Conservation (phyloP, 1,139 yeast species). For the Suhomyces bribrorum region DNA sequence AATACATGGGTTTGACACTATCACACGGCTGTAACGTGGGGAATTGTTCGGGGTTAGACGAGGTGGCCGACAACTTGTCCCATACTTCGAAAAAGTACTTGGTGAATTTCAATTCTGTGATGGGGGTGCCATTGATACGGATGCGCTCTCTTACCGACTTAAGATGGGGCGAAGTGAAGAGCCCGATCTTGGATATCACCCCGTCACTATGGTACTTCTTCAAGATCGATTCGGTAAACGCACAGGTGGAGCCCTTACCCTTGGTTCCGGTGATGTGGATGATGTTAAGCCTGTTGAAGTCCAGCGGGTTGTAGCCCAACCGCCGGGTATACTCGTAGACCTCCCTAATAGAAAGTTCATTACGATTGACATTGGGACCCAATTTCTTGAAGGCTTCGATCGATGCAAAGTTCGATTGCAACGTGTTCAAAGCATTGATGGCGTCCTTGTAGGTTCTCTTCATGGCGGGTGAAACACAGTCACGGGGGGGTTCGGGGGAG, state of each 20-base stretch:
- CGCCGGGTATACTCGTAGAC: conserved; percentile 91
- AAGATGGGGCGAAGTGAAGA: conserved; percentile 94
- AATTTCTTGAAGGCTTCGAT: conserved; percentile 78
- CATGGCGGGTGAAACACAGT: conserved; percentile 6
- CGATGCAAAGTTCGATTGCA: conserved; percentile 90
- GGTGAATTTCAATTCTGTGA: conserved; percentile 76
- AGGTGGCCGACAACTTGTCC: conserved; percentile 69
- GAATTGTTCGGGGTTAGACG: conserved; percentile 56
- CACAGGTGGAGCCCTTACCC: conserved; percentile 98
- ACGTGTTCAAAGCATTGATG: conserved; percentile 74
- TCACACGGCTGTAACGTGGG: conserved; percentile 69
- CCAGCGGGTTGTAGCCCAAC: conserved; percentile 73
- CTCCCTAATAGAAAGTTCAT: conserved; percentile 75
- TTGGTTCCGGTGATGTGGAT: conserved; percentile 97
- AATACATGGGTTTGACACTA: conserved; percentile 85
- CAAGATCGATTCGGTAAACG: conserved; percentile 83
- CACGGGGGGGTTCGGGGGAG: conserved; percentile 1
- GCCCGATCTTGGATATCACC: conserved; percentile 63
- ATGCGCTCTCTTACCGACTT: conserved; percentile 92
- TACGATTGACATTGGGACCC: conserved; percentile 61
- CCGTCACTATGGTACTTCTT: conserved; percentile 48
- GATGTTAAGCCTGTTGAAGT: conserved; percentile 72
- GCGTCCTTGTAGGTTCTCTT: conserved; percentile 64
- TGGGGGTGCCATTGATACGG: conserved; percentile 82
- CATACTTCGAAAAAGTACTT: conserved; percentile 92